A percentile compares a stretch with the other conserved stretches of the same genome.
Evolutionary conservation across 768 basidiomycete species (phyloP).

Genomic region (Tylopilus sp.): DNA sequence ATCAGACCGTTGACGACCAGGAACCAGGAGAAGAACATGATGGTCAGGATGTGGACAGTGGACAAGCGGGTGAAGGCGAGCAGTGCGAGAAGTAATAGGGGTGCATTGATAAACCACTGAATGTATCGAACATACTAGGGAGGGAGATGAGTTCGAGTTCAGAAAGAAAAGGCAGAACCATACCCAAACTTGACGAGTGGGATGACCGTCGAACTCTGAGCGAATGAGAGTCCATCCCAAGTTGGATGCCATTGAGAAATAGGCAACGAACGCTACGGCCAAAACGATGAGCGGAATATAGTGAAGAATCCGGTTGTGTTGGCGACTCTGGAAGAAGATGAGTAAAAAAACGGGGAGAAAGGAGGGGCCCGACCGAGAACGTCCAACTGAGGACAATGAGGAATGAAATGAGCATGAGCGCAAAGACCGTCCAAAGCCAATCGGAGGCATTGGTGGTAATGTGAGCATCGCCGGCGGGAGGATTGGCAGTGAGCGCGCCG

Average conservation of each 20-base stretch:
- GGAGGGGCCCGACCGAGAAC: conserved; percentile 20
- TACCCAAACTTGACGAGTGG: conserved; percentile 45
- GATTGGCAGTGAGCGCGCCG: conserved; percentile 34
- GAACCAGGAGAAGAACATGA: conserved; percentile 39
- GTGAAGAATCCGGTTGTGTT: conserved; percentile 47
- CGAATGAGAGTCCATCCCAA: conserved; percentile 45
- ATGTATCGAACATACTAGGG: conserved; percentile 50
- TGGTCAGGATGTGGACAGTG: conserved; percentile 43
- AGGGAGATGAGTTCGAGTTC: neutral
- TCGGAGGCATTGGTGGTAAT: conserved; percentile 46
- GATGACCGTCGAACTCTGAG: conserved; percentile 31
- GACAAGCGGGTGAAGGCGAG: conserved; percentile 46
- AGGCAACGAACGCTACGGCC: conserved; percentile 42
- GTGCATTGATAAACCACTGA: conserved; percentile 56
- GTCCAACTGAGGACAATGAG: conserved; percentile 37
- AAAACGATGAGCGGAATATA: conserved; percentile 47
- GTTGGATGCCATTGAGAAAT: conserved; percentile 56
- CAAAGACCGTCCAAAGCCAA: conserved; percentile 56
- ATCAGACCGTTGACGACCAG: conserved; percentile 45
- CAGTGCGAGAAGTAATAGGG: conserved; percentile 45
- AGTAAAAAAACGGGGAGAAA: neutral
- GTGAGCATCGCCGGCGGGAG: conserved; percentile 35
- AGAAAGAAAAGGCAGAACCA: neutral
- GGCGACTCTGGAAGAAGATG: conserved; percentile 26
- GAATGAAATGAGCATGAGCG: conserved; percentile 44